Evolutionary conservation across 352 stramenopile species (phyloP).

Genomic region (Globisporangium takayamanum): DNA sequence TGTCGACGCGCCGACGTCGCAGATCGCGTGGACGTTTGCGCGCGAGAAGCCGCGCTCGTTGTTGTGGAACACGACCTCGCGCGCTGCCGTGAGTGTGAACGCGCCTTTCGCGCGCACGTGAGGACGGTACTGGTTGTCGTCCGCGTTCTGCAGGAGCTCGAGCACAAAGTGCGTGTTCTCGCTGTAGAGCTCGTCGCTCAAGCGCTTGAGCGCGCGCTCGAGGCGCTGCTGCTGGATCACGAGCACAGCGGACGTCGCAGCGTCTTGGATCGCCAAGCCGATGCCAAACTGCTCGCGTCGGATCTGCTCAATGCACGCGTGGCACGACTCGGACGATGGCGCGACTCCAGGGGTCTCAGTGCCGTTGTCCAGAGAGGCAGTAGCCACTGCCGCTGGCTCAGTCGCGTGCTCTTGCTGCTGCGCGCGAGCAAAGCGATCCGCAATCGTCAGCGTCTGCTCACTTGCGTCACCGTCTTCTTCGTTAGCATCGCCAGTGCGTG

Average conservation of each 20-base stretch:
- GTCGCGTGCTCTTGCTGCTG: not conserved
- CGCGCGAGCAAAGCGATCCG: conserved; percentile 10
- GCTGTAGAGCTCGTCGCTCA: conserved; percentile 84
- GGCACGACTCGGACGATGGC: conserved; percentile 20
- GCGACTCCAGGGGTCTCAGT: not conserved
- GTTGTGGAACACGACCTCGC: conserved; percentile 74
- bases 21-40: conserved; percentile 78
- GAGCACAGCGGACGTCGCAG: conserved; percentile 47
- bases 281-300: conserved; percentile 77
- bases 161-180: conserved; percentile 87
- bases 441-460: conserved; percentile 1
- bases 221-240: conserved; percentile 72
- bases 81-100: conserved; percentile 45
- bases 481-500: not conserved
- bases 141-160: conserved; percentile 84
- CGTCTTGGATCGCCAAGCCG: conserved; percentile 54
- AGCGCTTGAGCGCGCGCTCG: conserved; percentile 74
- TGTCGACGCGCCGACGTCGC: conserved; percentile 81
- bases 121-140: conserved; percentile 69
- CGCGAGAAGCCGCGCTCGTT: conserved; percentile 80
- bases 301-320: conserved; percentile 51
- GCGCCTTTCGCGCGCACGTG: conserved; percentile 39
- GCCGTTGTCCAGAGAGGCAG: not conserved
- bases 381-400: not conserved
- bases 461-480: not conserved